A percentile compares a stretch with the other conserved stretches of the same genome.
phyloP scores from a whole-genome alignment of 1,284 basidiomycete species.

The Microbotryum saponariae region DNA sequence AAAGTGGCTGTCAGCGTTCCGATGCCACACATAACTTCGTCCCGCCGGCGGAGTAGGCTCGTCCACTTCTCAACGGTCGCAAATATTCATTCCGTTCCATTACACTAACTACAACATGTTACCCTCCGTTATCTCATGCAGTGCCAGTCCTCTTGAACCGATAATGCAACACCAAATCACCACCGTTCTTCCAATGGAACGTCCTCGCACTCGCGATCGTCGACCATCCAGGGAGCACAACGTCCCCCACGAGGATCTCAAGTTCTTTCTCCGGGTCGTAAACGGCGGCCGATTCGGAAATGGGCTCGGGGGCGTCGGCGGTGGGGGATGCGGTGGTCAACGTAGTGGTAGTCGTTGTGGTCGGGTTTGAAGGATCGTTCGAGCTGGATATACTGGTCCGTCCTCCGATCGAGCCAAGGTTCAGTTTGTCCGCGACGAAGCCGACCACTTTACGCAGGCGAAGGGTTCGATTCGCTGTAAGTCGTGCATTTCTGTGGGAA shows the following conservation, averaged over 20 bases:
- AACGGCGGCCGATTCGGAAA: conserved; percentile 3
- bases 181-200: conserved; percentile 71
- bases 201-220: conserved; percentile 81
- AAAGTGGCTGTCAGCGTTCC: too few species aligned
- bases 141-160: conserved; percentile 39
- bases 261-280: conserved; percentile 61
- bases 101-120: too few species aligned
- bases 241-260: conserved; percentile 80
- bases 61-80: too few species aligned
- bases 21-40: too few species aligned
- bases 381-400: conserved; percentile 10
- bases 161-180: conserved; percentile 76
- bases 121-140: too few species aligned
- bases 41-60: too few species aligned
- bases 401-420: conserved; percentile 43
- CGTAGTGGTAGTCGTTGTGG: conserved; percentile 21
- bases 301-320: conserved; percentile 5
- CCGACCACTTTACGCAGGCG: conserved; percentile 71
- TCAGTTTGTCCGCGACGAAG: conserved; percentile 85
- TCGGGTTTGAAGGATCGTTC: not conserved
- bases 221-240: conserved; percentile 69
- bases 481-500: conserved; percentile 62
- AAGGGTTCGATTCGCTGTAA: conserved; percentile 78
- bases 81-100: too few species aligned
- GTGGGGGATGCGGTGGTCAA: not conserved